phyloP scores from a whole-genome alignment of 2,329 filamentous ascomycete species.

The Nectriaceae sp. region DNA sequence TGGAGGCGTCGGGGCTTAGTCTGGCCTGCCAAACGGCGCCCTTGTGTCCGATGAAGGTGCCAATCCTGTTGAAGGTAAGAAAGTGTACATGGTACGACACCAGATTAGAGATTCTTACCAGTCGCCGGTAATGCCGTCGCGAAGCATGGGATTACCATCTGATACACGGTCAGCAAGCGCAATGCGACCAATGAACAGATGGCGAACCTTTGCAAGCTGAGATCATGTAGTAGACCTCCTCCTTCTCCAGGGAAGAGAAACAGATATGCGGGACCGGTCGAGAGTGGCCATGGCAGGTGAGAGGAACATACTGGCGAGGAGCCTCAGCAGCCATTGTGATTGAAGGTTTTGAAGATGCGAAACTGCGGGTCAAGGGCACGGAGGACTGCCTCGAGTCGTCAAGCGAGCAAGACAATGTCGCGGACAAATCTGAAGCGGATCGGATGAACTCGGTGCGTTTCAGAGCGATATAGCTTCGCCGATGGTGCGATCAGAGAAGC shows the following conservation, averaged over 20 bases:
- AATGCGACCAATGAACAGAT: conserved; percentile 10
- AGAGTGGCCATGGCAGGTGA: conserved; percentile 94
- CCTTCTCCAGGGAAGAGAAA: conserved; percentile 82
- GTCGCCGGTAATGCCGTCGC: conserved; percentile 92
- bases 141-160: conserved; percentile 99
- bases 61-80: conserved; percentile 69
- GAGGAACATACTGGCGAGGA: conserved; percentile 69
- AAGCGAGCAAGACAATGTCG: conserved; percentile 8
- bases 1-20: conserved; percentile 82
- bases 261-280: conserved; percentile 88
- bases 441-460: background rate
- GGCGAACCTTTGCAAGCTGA: conserved; percentile 82
- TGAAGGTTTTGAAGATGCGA: too few species aligned
- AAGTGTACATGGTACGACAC: background rate
- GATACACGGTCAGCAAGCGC: conserved; percentile 26
- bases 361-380: too few species aligned
- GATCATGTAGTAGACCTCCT: conserved; percentile 87
- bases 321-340: conserved; percentile 38
- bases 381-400: background rate
- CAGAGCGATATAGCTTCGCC: background rate
- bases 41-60: conserved; percentile 97
- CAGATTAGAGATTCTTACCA: conserved; percentile 59
- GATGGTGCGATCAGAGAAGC: conserved; percentile 6
- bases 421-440: background rate
- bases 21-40: conserved; percentile 96